phyloP scores from a whole-genome alignment of 176 grass and related monocot species.

The Triticum monococcum region DNA sequence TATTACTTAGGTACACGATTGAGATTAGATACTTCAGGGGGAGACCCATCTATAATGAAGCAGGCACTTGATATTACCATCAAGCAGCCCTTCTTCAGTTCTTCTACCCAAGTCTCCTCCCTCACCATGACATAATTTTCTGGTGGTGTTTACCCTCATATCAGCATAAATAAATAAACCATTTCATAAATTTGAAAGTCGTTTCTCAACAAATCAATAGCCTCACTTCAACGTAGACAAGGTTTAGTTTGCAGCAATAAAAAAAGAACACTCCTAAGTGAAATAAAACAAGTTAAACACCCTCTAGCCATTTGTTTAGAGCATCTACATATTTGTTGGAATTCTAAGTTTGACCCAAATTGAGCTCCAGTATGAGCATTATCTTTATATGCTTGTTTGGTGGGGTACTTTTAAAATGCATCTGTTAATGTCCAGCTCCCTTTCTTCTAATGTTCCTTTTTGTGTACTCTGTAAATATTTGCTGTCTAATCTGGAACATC shows the following conservation, averaged over 20 bases:
- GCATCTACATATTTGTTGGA: background rate
- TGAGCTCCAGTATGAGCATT: background rate
- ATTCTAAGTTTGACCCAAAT: background rate
- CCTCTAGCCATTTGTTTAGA: background rate
- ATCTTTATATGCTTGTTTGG: background rate
- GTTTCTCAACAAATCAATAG: slow-evolving; percentile 4
- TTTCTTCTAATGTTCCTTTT: slow-evolving; percentile 7
- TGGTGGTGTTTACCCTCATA: background rate
- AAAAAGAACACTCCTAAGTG: background rate
- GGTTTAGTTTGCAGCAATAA: background rate
- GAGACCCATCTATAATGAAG: background rate
- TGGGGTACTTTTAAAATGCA: background rate
- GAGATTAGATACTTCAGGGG: background rate
- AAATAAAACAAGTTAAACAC: background rate
- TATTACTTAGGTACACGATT: background rate
- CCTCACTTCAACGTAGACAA: background rate
- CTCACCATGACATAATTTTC: background rate
- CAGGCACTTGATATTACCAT: background rate
- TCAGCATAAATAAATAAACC: background rate
- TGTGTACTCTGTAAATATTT: background rate
- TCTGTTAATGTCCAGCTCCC: background rate
- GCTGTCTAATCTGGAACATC: background rate
- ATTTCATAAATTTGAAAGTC: background rate
- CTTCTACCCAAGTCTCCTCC: background rate
- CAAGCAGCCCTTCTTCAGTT: background rate